Evolutionary conservation across 345 rosid genomes (phyloP), one percentile per base, ranked within the genome.

Genomic region (Eucalyptus curtisii): DNA sequence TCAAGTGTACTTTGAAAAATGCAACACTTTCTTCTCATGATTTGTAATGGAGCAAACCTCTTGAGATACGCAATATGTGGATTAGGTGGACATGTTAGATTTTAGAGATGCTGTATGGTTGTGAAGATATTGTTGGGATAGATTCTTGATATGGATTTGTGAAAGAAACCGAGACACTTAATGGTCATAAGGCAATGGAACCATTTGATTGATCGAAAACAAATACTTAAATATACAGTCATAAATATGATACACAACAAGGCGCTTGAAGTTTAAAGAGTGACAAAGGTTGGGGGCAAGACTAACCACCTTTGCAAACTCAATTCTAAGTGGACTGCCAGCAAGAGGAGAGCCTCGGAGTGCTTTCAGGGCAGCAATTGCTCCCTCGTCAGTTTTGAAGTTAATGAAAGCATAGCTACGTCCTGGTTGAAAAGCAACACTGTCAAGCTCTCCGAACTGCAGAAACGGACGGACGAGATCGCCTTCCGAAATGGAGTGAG

Each of bases 231-330:
- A 57, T 86, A 52, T 52, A 86, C 66, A 86, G 61, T 42, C 66
- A 27, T 31, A 49, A 37, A 86, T 48, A 86, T 11, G 30, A 49
- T 19, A 86, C 45, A 86, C 19, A 57, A 50, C 10, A 49, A 86
- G 30, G 45, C 9, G 87, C 40, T 86, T 86, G 87, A 86, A 86
- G 66, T 53, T 49, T 42, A 57, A 86, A 88, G 53, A 87, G 47
- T 49, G 81, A 31, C 87, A 89, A 82, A 90, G 82, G 87, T 86
- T 87, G 42, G 90, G 89, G 89, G 88, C 93, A 92, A 89, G 84
- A 97, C 99, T 97, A 96, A 97, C 99, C 99, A 98, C 96, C 98
- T 97, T 97, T 61, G 99, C 96, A 94, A 95, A 97, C 93, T 97
- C 99, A 91, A 97, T 94, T 92, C 95, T 95, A 91, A 97, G 98